Evolutionary conservation across 305 asterid species (phyloP).

Genomic region (Plantago rigida): DNA sequence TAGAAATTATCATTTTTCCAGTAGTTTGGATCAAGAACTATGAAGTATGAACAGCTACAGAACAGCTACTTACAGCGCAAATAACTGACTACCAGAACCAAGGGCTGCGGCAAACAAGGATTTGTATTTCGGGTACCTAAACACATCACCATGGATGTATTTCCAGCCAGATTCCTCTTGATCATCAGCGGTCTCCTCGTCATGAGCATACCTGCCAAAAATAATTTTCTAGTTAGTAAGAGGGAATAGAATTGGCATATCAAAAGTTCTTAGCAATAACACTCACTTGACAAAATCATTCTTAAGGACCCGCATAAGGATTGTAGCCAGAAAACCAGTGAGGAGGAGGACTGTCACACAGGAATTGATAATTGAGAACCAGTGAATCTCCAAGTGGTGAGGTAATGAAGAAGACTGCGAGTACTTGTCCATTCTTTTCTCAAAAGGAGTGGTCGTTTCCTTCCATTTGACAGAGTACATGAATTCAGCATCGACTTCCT

Average conservation of each 20-base stretch:
- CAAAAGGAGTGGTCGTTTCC: slow-evolving; percentile 50
- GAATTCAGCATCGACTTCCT: slow-evolving; percentile 64
- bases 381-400: slow-evolving; percentile 69
- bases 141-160: slow-evolving; percentile 70
- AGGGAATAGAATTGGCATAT: not conserved
- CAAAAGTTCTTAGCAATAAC: not conserved
- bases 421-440: slow-evolving; percentile 74
- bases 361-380: slow-evolving; percentile 78
- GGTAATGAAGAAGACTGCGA: slow-evolving; percentile 66
- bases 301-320: slow-evolving; percentile 72
- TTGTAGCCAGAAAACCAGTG: slow-evolving; percentile 68
- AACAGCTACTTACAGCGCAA: slow-evolving; percentile 46
- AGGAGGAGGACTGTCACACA: slow-evolving; percentile 80
- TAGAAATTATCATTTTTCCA: not conserved
- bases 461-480: slow-evolving; percentile 65
- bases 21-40: slow-evolving; percentile 2
- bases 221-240: too few species aligned
- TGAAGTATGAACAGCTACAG: not conserved
- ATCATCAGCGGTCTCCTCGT: slow-evolving; percentile 65
- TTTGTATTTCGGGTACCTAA: slow-evolving; percentile 63
- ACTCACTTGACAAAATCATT: slow-evolving; percentile 73
- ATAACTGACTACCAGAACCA: slow-evolving; percentile 73
- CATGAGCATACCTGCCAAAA: slow-evolving; percentile 49
- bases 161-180: slow-evolving; percentile 86
- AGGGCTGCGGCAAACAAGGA: slow-evolving; percentile 61